Conservation (phyloP, 2,329 filamentous ascomycete genomes). For the Blastomyces emzantsi region DNA sequence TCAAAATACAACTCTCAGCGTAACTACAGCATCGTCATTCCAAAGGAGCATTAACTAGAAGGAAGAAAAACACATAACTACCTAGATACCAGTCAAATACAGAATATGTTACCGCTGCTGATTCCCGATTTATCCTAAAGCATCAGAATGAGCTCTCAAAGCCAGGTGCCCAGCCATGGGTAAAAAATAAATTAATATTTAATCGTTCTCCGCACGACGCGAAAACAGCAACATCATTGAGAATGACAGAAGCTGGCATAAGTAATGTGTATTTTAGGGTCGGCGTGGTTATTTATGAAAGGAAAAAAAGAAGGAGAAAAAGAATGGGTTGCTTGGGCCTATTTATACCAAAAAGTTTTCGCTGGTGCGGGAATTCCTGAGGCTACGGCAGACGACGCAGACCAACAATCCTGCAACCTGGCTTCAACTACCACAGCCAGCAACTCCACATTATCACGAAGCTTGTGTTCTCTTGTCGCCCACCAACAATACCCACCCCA, state of each 20-base stretch:
- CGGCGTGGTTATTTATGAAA: conserved; percentile 41
- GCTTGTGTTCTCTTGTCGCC: conserved; percentile 18
- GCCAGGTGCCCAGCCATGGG: conserved; percentile 65
- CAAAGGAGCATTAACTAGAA: not conserved
- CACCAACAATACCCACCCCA: not conserved
- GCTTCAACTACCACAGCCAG: conserved; percentile 27
- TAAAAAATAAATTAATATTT: conserved; percentile 29
- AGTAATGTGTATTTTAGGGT: conserved; percentile 50
- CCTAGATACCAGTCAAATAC: not conserved
- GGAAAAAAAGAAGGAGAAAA: conserved; percentile 30
- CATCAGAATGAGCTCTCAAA: conserved; percentile 56
- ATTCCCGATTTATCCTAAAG: conserved; percentile 59
- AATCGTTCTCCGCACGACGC: conserved; percentile 56
- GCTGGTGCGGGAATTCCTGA: conserved; percentile 10
- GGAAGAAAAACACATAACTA: not conserved
- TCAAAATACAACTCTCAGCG: not conserved
- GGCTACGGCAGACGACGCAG: conserved; percentile 26
- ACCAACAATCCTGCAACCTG: conserved; percentile 39
- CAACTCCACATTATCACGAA: conserved; percentile 6
- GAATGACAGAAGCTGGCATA: conserved; percentile 45
- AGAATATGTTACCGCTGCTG: conserved; percentile 58
- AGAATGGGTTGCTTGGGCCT: conserved; percentile 9
- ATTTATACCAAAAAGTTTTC: conserved; percentile 18
- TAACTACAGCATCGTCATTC: not conserved
- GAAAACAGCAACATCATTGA: conserved; percentile 53